A percentile compares a stretch with the other conserved stretches of the same genome.
phyloP scores from a whole-genome alignment of 331 rosid genomes.

The Quercus phellos region DNA sequence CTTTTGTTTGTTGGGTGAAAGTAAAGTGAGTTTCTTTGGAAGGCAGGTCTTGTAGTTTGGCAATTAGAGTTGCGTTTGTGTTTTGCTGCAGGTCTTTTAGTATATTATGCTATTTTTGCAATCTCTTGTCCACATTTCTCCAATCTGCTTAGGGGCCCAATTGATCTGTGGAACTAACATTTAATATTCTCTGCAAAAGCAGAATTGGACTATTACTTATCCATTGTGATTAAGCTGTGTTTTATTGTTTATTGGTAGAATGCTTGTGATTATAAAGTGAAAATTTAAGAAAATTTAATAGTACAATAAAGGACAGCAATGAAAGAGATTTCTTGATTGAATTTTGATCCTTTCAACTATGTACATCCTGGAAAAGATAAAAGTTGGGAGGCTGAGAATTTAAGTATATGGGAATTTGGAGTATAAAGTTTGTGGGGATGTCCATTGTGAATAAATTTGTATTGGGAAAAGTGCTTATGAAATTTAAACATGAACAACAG shows the following conservation, averaged over 20 bases:
- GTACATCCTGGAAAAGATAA: background rate
- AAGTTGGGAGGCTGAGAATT: background rate
- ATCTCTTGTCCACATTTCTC: background rate
- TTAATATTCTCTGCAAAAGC: background rate
- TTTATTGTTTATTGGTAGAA: background rate
- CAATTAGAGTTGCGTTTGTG: background rate
- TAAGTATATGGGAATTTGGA: background rate
- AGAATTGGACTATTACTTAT: background rate
- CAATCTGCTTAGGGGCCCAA: background rate
- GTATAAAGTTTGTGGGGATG: background rate
- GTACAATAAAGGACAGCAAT: background rate
- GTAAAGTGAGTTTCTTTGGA: background rate
- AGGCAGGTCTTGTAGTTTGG: background rate
- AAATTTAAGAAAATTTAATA: background rate
- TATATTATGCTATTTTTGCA: background rate
- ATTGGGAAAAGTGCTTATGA: background rate
- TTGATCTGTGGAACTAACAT: background rate
- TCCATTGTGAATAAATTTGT: background rate
- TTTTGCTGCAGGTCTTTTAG: background rate
- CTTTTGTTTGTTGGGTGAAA: no score
- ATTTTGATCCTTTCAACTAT: background rate
- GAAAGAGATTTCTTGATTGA: background rate
- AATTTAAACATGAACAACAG: background rate
- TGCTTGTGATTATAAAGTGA: no score
- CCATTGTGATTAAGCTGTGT: background rate